A percentile compares a stretch with the other conserved stretches of the same genome.
These are phyloP conservation scores for Termitomyces sp. DNA, from an alignment of 768 basidiomycete genomes.

Conservation along the genomic window DNA sequence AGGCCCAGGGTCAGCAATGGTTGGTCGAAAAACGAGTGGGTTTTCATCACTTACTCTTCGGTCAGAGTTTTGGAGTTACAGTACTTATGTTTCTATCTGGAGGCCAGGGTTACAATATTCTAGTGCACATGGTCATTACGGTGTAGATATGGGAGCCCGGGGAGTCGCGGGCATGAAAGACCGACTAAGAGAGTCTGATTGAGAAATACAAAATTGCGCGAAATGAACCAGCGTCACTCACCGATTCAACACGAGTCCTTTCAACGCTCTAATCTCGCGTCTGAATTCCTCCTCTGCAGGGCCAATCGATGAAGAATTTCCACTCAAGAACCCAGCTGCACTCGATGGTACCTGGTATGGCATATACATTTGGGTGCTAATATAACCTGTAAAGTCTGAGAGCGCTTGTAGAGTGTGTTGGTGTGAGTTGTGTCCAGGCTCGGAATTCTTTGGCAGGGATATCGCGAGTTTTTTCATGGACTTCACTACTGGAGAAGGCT, in stretches of 20 bases:
- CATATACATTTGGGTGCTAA: conserved; percentile 69
- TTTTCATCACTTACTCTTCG: too few relatives aligned
- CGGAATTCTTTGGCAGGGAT: conserved; percentile 31
- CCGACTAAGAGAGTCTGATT: conserved; percentile 23
- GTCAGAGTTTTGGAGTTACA: too few relatives aligned
- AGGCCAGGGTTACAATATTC: not conserved
- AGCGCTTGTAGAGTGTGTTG: conserved; percentile 66
- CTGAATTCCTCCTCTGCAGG: conserved; percentile 67
- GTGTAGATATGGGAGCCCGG: conserved; percentile 12
- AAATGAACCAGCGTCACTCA: conserved; percentile 24
- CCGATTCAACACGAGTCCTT: conserved; percentile 78
- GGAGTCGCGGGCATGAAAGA: conserved; percentile 36
- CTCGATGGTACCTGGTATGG: conserved; percentile 34
- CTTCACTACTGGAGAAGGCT: conserved; percentile 34
- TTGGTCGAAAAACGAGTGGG: too few relatives aligned
- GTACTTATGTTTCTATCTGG: not conserved
- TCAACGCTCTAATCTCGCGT: conserved; percentile 72
- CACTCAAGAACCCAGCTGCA: conserved; percentile 24
- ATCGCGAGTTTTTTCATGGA: conserved; percentile 33
- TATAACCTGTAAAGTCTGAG: conserved; percentile 74
- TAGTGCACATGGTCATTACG: not conserved
- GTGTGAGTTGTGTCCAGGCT: conserved; percentile 33
- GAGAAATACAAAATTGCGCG: not conserved
- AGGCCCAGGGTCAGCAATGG: too few relatives aligned
- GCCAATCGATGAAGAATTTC: conserved; percentile 19